Percentiles rank a stretch among this genome's conserved stretches.
These are phyloP conservation scores for Choiromyces venosus DNA, from an alignment of 495 filamentous ascomycete genomes.

Conservation along the genomic window DNA sequence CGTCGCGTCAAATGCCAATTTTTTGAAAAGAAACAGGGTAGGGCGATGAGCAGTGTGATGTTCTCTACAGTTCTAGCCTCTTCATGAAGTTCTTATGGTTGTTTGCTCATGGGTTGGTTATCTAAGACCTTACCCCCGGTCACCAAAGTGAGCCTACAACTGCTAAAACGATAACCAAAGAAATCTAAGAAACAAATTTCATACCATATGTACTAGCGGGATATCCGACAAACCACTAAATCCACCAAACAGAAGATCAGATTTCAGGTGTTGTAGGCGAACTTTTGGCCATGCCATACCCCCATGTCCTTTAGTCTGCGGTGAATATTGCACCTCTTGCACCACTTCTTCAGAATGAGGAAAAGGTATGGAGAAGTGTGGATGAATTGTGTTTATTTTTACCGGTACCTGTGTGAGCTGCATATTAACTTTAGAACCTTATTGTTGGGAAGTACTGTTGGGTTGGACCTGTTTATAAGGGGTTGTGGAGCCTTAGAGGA, in stretches of 20 bases:
- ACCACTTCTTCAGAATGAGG: background rate
- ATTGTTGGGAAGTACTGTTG: conserved; percentile 3
- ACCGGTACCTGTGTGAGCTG: background rate
- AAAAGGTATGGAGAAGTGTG: background rate
- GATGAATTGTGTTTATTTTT: background rate
- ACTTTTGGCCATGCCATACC: background rate
- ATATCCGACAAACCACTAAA: background rate
- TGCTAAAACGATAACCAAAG: background rate
- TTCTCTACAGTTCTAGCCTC: background rate
- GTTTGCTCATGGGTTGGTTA: background rate
- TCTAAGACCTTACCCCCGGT: background rate
- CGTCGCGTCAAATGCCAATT: conserved; percentile 13
- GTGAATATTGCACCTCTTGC: background rate
- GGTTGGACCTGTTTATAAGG: background rate
- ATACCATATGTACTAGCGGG: background rate
- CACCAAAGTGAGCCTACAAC: background rate
- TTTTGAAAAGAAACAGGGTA: background rate
- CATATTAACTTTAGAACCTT: background rate
- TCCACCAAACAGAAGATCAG: background rate
- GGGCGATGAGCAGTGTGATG: background rate
- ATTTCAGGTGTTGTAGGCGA: background rate
- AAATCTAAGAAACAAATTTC: background rate
- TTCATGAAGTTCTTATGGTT: background rate
- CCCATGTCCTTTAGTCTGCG: background rate
- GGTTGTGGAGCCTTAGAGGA: background rate